Evolutionary conservation across 2,329 filamentous ascomycete genomes (phyloP).

Genomic region (Lachnellula suecica): DNA sequence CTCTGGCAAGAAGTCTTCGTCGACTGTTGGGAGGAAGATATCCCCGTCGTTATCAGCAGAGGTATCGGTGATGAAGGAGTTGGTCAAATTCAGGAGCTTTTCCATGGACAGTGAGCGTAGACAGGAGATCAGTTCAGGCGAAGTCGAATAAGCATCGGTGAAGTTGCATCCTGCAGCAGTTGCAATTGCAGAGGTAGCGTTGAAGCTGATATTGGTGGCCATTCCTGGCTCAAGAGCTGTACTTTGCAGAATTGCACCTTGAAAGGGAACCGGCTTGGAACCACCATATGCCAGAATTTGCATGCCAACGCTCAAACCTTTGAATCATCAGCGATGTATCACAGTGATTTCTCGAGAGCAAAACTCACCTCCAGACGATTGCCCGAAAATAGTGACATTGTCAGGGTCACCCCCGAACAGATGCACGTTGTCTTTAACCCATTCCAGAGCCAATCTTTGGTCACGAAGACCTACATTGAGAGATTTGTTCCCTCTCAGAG

Average conservation of each 20-base stretch:
- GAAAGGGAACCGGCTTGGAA: conserved; percentile 43
- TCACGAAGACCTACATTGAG: conserved; percentile 45
- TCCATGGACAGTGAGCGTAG: conserved; percentile 43
- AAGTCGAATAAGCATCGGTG: conserved; percentile 40
- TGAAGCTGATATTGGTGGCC: conserved; percentile 45
- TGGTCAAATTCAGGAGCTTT: conserved; percentile 42
- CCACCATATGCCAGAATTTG: conserved; percentile 50
- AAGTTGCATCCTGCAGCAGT: conserved; percentile 43
- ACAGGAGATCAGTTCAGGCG: conserved; percentile 37
- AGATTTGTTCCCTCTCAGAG: conserved; percentile 35
- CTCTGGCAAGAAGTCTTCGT: conserved; percentile 48
- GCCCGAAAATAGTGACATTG: conserved; percentile 60
- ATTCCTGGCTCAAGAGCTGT: conserved; percentile 52
- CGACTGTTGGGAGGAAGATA: conserved; percentile 49
- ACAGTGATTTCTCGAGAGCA: too few relatives aligned
- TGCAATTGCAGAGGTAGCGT: conserved; percentile 45
- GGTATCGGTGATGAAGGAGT: conserved; percentile 41
- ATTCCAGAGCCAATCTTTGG: conserved; percentile 55
- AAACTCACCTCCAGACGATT: conserved; percentile 52
- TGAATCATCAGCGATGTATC: conserved; percentile 16
- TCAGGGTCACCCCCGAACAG: conserved; percentile 56
- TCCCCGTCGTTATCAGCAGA: conserved; percentile 49
- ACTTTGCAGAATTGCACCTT: conserved; percentile 45
- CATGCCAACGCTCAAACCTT: conserved; percentile 42
- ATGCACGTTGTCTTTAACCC: conserved; percentile 57